phyloP scores from a whole-genome alignment of 176 grass and related monocot species.

The Themeda triandra region DNA sequence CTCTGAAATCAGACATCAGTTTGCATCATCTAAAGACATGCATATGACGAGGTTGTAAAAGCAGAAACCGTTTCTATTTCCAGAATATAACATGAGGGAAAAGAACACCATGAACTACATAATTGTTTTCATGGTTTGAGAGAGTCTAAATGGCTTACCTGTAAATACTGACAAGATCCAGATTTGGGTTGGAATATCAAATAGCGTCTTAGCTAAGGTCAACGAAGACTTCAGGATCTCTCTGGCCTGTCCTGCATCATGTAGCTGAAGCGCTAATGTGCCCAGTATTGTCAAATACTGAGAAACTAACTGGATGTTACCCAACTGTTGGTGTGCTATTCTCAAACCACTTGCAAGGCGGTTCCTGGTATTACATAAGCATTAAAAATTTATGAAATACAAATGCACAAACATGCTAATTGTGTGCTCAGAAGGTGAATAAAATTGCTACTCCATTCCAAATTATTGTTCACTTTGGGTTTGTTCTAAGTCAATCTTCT shows the following conservation, averaged over 20 bases:
- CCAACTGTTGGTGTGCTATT: constrained; percentile 95
- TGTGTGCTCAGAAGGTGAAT: neutral
- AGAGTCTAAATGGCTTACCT: constrained; percentile 38
- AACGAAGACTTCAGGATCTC: constrained; percentile 95
- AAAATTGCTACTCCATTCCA: neutral
- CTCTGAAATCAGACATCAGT: constrained; percentile 38
- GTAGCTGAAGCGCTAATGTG: constrained; percentile 89
- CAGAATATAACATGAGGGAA: neutral
- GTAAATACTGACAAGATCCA: constrained; percentile 97
- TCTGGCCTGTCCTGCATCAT: constrained; percentile 80
- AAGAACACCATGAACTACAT: neutral
- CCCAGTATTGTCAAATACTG: constrained; percentile 95
- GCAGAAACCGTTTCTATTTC: neutral
- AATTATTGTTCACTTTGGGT: neutral
- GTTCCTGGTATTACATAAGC: constrained; percentile 44
- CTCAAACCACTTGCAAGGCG: constrained; percentile 94
- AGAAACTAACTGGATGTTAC: constrained; percentile 98
- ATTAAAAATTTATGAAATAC: constrained; percentile 14
- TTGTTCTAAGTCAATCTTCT: neutral
- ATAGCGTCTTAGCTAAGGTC: constrained; percentile 92
- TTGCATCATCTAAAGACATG: constrained; percentile 17
- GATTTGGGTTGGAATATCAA: constrained; percentile 96
- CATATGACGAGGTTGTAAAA: neutral
- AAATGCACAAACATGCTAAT: constrained; percentile 1
- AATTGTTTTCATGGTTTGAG: neutral